A percentile compares a stretch with the other conserved stretches of the same genome.
These are phyloP conservation scores for Kluyveromyces marxianus DNA, from an alignment of 1,139 yeast genomes.

Conservation along the genomic window DNA sequence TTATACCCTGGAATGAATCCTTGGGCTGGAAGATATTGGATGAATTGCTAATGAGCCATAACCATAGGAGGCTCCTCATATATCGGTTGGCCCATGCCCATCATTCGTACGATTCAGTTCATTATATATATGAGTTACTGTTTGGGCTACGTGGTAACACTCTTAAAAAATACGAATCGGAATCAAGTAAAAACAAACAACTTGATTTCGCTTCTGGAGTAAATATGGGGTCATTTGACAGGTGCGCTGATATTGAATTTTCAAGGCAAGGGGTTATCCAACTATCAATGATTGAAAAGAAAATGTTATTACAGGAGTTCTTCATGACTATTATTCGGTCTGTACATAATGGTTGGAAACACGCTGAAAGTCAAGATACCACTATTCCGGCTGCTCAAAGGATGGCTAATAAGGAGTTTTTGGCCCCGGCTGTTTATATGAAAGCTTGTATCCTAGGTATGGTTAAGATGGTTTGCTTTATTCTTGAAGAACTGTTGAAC, in stretches of 20 bases:
- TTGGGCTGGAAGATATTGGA: conserved; percentile 51
- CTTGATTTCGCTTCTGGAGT: conserved; percentile 2
- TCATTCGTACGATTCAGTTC: conserved; percentile 46
- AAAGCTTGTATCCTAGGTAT: conserved; percentile 28
- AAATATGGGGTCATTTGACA: conserved; percentile 1
- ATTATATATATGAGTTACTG: conserved; percentile 54
- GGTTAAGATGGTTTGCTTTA: conserved; percentile 50
- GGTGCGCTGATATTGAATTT: conserved; percentile 33
- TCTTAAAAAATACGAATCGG: conserved; percentile 10
- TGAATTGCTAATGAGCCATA: conserved; percentile 60
- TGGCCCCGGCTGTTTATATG: background rate
- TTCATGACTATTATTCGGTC: conserved; percentile 47
- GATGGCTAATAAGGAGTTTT: background rate
- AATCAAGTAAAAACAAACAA: conserved; percentile 8
- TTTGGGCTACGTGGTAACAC: conserved; percentile 45
- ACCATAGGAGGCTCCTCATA: conserved; percentile 52
- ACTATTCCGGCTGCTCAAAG: background rate
- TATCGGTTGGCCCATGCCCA: conserved; percentile 59
- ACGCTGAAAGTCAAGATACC: background rate
- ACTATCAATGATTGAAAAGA: conserved; percentile 49
- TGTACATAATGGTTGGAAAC: conserved; percentile 33
- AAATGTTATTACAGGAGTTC: conserved; percentile 65
- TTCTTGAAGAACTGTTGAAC: conserved; percentile 46
- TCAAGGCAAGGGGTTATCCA: conserved; percentile 48
- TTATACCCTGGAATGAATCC: conserved; percentile 32